Conservation (phyloP, 225 moss, liverwort and hornwort species). For the Marchantia polymorpha region DNA sequence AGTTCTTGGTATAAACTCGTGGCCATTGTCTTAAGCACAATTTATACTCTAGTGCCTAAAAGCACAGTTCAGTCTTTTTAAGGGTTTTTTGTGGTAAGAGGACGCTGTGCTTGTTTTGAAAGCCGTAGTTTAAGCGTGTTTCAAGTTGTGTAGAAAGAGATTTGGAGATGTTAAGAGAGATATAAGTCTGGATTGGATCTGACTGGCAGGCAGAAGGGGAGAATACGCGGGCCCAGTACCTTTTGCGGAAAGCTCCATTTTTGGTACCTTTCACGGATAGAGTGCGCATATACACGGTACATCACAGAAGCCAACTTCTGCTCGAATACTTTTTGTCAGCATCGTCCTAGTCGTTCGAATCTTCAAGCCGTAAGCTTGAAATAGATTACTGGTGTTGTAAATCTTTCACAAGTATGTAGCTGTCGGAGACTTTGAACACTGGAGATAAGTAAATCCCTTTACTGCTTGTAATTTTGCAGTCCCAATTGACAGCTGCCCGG, state of each 20-base stretch:
- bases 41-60: background rate
- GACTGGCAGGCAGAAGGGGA: constrained; percentile 81
- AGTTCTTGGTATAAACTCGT: too few relatives aligned
- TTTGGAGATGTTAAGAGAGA: background rate
- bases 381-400: background rate
- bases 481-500: constrained; percentile 78
- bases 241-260: constrained; percentile 87
- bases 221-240: constrained; percentile 80
- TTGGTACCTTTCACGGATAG: constrained; percentile 94
- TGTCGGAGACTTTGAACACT: background rate
- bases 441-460: background rate
- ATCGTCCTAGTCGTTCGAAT: background rate
- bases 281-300: constrained; percentile 98
- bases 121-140: background rate
- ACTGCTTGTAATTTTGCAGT: constrained; percentile 43
- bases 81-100: background rate
- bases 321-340: background rate
- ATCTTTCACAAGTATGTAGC: background rate
- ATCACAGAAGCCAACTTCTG: background rate
- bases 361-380: background rate
- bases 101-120: background rate
- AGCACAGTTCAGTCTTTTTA: background rate
- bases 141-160: background rate
- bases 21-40: background rate
- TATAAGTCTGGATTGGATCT: background rate